These are phyloP conservation scores for Knufia fluminis DNA, from an alignment of 2,329 filamentous ascomycete species.

Conservation along the genomic window DNA sequence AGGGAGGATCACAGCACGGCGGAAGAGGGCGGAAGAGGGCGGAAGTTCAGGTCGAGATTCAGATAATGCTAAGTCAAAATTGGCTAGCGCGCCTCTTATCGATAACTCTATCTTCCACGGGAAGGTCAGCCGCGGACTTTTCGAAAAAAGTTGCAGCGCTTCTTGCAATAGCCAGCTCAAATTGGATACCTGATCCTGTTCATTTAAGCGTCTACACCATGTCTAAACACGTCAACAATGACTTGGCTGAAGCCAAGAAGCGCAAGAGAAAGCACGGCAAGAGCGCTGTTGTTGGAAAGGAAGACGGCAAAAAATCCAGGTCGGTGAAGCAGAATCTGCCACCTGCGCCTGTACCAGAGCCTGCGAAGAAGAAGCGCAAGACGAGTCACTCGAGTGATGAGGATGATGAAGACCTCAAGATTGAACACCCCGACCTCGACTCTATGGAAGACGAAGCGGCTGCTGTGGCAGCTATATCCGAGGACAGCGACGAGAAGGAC, in stretches of 20 bases:
- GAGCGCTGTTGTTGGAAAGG: slow-evolving; percentile 21
- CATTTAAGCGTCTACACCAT: neutral
- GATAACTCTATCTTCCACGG: neutral
- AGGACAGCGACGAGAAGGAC: slow-evolving; percentile 26
- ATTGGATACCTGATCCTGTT: neutral
- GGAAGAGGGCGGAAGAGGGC: no score
- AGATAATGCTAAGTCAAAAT: no score
- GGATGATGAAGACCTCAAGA: slow-evolving; percentile 25
- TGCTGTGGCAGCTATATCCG: slow-evolving; percentile 5
- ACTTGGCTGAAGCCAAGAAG: slow-evolving; percentile 28
- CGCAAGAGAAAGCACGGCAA: slow-evolving; percentile 37
- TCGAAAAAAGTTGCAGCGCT: slow-evolving; percentile 5
- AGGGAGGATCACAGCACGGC: no score
- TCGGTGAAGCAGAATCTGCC: slow-evolving; percentile 16
- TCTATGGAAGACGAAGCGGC: slow-evolving; percentile 14
- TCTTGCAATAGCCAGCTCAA: neutral
- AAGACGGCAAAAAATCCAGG: slow-evolving; percentile 4
- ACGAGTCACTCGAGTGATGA: slow-evolving; percentile 30
- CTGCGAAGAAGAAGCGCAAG: slow-evolving; percentile 32
- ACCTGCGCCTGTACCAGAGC: slow-evolving; percentile 20
- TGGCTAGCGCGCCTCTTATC: neutral
- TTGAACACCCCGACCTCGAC: slow-evolving; percentile 17
- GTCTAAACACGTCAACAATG: slow-evolving; percentile 3
- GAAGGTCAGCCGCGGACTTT: slow-evolving; percentile 5
- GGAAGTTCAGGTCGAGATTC: no score